Percentiles rank a stretch among this genome's conserved stretches.
These are phyloP conservation scores for Leavenworthia alabamica DNA, from an alignment of 345 rosid genomes.

Conservation along the genomic window DNA sequence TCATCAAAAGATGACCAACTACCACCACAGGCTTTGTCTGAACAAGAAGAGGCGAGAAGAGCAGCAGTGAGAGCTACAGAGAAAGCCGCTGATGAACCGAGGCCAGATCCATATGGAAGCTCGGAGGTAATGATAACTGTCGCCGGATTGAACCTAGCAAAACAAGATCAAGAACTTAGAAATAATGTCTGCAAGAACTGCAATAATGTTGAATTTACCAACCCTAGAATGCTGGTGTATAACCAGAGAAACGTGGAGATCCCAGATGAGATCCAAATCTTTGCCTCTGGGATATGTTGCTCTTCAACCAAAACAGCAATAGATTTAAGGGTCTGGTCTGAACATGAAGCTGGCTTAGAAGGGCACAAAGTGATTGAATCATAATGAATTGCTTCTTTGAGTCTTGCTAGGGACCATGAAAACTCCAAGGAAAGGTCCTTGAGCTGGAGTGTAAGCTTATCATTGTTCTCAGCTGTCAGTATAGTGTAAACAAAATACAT, in stretches of 20 bases:
- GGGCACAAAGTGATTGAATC: conserved; percentile 38
- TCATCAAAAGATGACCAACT: conserved; percentile 55
- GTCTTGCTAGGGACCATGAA: conserved; percentile 62
- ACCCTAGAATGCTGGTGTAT: conserved; percentile 84
- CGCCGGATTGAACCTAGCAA: conserved; percentile 69
- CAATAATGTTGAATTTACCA: background rate
- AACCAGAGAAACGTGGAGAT: conserved; percentile 79
- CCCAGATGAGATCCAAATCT: conserved; percentile 62
- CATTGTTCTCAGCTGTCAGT: conserved; percentile 43
- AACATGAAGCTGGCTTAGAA: conserved; percentile 55
- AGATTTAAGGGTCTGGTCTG: conserved; percentile 37
- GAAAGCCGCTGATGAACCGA: conserved; percentile 90
- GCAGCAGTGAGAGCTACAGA: conserved; percentile 77
- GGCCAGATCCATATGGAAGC: conserved; percentile 85
- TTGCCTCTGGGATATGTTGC: conserved; percentile 63
- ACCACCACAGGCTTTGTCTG: conserved; percentile 31
- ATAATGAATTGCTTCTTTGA: conserved; percentile 46
- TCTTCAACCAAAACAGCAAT: conserved; percentile 60
- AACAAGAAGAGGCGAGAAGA: conserved; percentile 47
- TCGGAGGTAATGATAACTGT: conserved; percentile 61
- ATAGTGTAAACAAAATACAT: background rate
- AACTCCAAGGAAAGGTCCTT: conserved; percentile 58
- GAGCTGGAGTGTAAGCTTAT: conserved; percentile 51
- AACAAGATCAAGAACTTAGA: background rate
- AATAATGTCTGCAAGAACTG: background rate